Conservation (phyloP, 208 protist species). For the Leishmania arabica region DNA sequence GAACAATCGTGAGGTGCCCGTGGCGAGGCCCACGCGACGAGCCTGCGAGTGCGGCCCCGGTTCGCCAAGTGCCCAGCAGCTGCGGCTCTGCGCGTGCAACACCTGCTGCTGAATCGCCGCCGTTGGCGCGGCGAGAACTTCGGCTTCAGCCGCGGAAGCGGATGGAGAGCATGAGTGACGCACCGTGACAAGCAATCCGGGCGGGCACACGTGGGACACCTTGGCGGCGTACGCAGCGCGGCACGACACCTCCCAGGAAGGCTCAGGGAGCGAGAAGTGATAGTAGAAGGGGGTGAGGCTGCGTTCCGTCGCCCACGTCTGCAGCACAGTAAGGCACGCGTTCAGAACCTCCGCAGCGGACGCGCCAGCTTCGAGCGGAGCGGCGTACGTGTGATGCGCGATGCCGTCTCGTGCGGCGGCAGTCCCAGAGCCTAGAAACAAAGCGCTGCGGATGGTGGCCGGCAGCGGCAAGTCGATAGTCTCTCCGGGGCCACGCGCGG, state of each 20-base stretch:
- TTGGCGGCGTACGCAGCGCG: constrained; percentile 13
- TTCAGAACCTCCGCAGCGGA: not conserved
- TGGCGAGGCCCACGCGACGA: constrained; percentile 19
- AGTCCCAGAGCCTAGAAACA: not conserved
- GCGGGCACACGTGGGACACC: constrained; percentile 32
- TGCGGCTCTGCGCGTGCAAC: constrained; percentile 92
- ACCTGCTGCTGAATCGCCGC: constrained; percentile 19
- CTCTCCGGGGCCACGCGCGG: not conserved
- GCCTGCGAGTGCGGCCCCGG: constrained; percentile 89
- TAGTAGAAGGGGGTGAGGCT: constrained; percentile 20
- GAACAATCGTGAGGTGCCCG: constrained; percentile 10
- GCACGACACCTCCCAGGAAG: constrained; percentile 13
- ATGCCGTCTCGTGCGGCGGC: not conserved
- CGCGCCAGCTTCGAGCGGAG: not conserved
- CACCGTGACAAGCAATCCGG: constrained; percentile 25
- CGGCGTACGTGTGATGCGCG: not conserved
- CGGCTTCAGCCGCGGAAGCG: not conserved
- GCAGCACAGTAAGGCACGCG: not conserved
- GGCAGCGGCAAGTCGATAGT: not conserved
- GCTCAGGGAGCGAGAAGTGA: constrained; percentile 11
- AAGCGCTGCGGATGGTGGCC: constrained; percentile 1
- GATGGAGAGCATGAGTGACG: not conserved
- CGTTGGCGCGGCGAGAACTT: constrained; percentile 27
- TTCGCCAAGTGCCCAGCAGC: constrained; percentile 89
- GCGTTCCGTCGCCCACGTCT: constrained; percentile 10